phyloP scores from a whole-genome alignment of 495 filamentous ascomycete genomes.

The Aspergillus saccharolyticus region DNA sequence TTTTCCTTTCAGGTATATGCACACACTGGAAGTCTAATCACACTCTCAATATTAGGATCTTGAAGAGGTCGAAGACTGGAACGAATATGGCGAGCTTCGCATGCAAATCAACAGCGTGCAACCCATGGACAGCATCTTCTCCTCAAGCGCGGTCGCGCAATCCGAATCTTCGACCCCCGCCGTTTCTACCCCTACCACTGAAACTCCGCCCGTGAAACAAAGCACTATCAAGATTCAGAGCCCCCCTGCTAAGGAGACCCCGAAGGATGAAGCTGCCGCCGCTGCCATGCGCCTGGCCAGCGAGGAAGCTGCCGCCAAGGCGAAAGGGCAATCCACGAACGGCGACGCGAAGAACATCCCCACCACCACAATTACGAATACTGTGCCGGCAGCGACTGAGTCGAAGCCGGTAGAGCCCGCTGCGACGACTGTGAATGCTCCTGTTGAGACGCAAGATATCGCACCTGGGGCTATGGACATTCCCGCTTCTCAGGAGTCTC shows the following conservation, averaged over 20 bases:
- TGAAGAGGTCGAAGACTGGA: conserved; percentile 96
- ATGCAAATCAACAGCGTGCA: conserved; percentile 58
- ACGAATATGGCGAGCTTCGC: conserved; percentile 94
- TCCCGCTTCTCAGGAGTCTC: conserved; percentile 27
- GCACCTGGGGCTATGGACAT: conserved; percentile 29
- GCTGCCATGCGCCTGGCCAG: conserved; percentile 60
- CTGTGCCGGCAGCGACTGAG: conserved; percentile 1
- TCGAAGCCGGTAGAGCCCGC: conserved; percentile 8
- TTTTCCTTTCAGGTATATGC: not conserved
- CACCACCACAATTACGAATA: conserved; percentile 5
- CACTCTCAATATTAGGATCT: conserved; percentile 59
- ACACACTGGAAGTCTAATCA: not conserved
- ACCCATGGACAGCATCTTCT: conserved; percentile 31
- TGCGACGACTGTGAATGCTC: conserved; percentile 4
- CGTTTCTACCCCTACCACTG: conserved; percentile 35
- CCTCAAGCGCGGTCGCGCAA: conserved; percentile 39
- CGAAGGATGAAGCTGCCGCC: conserved; percentile 37
- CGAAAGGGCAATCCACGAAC: conserved; percentile 20
- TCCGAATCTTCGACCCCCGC: conserved; percentile 22
- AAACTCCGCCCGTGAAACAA: conserved; percentile 30
- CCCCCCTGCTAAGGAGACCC: conserved; percentile 33
- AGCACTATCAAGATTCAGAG: conserved; percentile 42
- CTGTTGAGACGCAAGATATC: conserved; percentile 18
- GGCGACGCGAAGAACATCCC: not conserved
- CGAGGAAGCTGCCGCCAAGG: conserved; percentile 65